phyloP scores from a whole-genome alignment of 2,329 filamentous ascomycete species.

The Hirsutella minnesotensis region DNA sequence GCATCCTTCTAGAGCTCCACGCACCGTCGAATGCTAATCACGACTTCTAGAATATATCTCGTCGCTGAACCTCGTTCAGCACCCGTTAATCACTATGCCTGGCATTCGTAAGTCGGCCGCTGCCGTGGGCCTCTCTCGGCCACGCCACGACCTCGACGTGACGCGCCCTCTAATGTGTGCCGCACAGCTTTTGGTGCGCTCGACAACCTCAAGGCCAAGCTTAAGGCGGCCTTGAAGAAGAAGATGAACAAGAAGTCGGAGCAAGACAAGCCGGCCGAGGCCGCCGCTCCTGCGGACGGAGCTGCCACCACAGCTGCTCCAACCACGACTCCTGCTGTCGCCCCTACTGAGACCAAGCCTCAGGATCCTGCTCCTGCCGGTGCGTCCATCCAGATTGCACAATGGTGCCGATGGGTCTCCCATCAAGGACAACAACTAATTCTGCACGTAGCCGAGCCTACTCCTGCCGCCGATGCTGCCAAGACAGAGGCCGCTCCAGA shows the following conservation, averaged over 20 bases:
- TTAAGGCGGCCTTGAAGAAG: constrained; percentile 41
- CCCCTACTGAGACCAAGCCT: constrained; percentile 23
- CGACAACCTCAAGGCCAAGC: constrained; percentile 43
- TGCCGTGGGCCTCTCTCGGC: neutral
- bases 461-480: constrained; percentile 13
- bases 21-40: neutral
- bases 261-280: constrained; percentile 11
- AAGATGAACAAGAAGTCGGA: constrained; percentile 23
- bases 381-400: constrained; percentile 10
- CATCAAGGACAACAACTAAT: constrained; percentile 1
- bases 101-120: constrained; percentile 34
- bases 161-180: neutral
- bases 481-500: constrained; percentile 16
- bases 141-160: neutral
- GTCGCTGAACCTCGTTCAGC: neutral
- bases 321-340: constrained; percentile 14
- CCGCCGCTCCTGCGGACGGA: constrained; percentile 12
- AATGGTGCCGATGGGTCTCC: neutral
- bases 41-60: constrained; percentile 1
- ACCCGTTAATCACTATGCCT: constrained; percentile 28
- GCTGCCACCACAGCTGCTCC: constrained; percentile 14
- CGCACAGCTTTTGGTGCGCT: constrained; percentile 34
- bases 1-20: neutral
- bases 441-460: constrained; percentile 10
- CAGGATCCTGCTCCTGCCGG: constrained; percentile 17